phyloP scores from a whole-genome alignment of 2,329 filamentous ascomycete species.

The Neopestalotiopsis rosae region DNA sequence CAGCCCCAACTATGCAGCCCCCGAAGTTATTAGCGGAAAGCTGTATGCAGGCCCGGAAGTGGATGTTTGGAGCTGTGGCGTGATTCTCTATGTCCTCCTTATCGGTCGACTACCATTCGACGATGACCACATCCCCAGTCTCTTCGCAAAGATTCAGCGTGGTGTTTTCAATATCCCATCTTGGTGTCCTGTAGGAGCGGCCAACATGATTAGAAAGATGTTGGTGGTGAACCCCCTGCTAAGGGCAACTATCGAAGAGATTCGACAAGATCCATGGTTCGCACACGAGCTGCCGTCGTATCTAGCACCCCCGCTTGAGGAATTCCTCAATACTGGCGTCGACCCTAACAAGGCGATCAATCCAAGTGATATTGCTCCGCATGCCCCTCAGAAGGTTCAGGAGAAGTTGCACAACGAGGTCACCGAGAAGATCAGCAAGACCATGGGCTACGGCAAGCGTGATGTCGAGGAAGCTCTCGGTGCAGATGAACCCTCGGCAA shows the following conservation, averaged over 20 bases:
- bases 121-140: conserved; percentile 95
- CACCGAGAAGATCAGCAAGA: conserved; percentile 94
- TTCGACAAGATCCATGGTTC: conserved; percentile 94
- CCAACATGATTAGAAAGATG: conserved; percentile 87
- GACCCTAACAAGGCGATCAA: conserved; percentile 92
- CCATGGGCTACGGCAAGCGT: conserved; percentile 94
- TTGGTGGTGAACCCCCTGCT: conserved; percentile 94
- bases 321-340: conserved; percentile 92
- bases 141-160: conserved; percentile 97
- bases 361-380: conserved; percentile 79
- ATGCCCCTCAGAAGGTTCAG: conserved; percentile 78
- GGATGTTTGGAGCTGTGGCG: conserved; percentile 96
- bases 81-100: conserved; percentile 85
- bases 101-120: conserved; percentile 91
- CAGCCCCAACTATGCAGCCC: conserved; percentile 96
- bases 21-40: conserved; percentile 97
- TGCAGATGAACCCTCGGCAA: conserved; percentile 92
- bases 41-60: conserved; percentile 97
- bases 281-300: conserved; percentile 84
- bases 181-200: conserved; percentile 87
- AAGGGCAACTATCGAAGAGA: conserved; percentile 91
- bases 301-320: conserved; percentile 84
- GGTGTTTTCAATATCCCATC: conserved; percentile 91
- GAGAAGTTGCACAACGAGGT: conserved; percentile 92
- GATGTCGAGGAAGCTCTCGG: conserved; percentile 95